These are phyloP conservation scores for Huntiella moniliformis DNA, from an alignment of 2,329 filamentous ascomycete species.

Conservation along the genomic window DNA sequence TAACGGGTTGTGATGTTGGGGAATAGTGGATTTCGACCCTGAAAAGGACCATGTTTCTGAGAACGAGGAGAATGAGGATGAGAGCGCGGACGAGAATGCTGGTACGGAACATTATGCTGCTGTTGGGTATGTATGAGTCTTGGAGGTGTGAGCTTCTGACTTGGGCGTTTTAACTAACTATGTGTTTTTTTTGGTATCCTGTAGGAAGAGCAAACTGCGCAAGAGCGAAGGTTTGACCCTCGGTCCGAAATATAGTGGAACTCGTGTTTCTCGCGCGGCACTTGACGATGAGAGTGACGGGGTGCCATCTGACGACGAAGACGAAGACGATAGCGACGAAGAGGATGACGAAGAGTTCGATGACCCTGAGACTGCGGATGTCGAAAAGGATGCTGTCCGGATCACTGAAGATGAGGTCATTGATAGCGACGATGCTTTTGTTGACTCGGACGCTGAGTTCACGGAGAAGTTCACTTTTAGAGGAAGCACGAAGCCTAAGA, in stretches of 20 bases:
- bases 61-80: slow-evolving; percentile 32
- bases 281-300: slow-evolving; percentile 36
- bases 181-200: neutral
- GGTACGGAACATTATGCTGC: slow-evolving; percentile 75
- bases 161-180: neutral
- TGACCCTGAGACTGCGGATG: slow-evolving; percentile 36
- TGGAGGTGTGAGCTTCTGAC: neutral
- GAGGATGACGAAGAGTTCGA: slow-evolving; percentile 33
- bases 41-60: slow-evolving; percentile 45
- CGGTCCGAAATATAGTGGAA: slow-evolving; percentile 64
- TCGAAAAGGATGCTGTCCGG: slow-evolving; percentile 29
- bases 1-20: no score
- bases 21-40: slow-evolving; percentile 48
- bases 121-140: slow-evolving; percentile 39
- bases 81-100: slow-evolving; percentile 31
- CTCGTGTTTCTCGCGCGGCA: slow-evolving; percentile 51
- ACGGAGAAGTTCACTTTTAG: slow-evolving; percentile 55
- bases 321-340: slow-evolving; percentile 26
- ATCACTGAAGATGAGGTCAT: slow-evolving; percentile 40
- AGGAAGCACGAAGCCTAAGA: slow-evolving; percentile 34
- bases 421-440: slow-evolving; percentile 52
- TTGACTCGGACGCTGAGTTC: slow-evolving; percentile 64
- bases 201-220: slow-evolving; percentile 63
- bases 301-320: neutral
- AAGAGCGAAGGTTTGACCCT: slow-evolving; percentile 50